Evolutionary conservation across 1,284 basidiomycete genomes (phyloP), one percentile per base, ranked within the genome.

Genomic region (Fistulinella staudtii): DNA sequence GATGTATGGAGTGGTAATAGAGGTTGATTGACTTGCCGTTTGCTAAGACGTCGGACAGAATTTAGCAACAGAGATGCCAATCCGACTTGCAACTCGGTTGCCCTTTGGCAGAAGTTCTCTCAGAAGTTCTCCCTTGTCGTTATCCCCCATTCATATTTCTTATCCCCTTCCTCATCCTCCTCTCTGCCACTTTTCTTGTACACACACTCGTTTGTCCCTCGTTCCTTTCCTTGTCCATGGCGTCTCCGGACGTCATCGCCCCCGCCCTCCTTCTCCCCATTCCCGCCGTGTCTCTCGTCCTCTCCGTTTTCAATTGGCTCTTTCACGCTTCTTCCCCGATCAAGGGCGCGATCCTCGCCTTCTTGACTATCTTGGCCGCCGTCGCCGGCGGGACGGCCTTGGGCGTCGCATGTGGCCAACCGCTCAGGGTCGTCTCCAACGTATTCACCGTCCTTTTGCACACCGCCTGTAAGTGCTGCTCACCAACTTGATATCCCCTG

Each of bases 221-320:
- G 21, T 31, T 58, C 49, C 17, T 39, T 58, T 43, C 22, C 18
- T 13, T 6, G 44, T 31, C 49, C 23, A 65, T 62, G 52, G 30
- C 61, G 51, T 58, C 59, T 27, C 47, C 40, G 28, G 55, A 50
- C 46, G 51, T 63, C 49, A 44, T 64, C 43, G 45, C 48, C 3
- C 31, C 61, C 8, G 55, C 53, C 41, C 61, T 61, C 37, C 47
- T 64, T 41, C 53, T 61, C 45, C 40, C 48, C 46, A 36, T 63
- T 18, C 39, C 60, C 1, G 15, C 60, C 42, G 4, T 64, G 28
- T 50, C 62, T 5, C 41, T 57, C 6, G 28, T 25, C 31, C 34
- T 58, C 2, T 43, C 41, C 2, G 13, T 37, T 13, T 52, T 46
- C 38, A 54, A 55, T 36, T 42, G 36, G 14, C 30, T 48, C 27